Conservation (phyloP, 805 yeast species). For the Kuraishia cidri region DNA sequence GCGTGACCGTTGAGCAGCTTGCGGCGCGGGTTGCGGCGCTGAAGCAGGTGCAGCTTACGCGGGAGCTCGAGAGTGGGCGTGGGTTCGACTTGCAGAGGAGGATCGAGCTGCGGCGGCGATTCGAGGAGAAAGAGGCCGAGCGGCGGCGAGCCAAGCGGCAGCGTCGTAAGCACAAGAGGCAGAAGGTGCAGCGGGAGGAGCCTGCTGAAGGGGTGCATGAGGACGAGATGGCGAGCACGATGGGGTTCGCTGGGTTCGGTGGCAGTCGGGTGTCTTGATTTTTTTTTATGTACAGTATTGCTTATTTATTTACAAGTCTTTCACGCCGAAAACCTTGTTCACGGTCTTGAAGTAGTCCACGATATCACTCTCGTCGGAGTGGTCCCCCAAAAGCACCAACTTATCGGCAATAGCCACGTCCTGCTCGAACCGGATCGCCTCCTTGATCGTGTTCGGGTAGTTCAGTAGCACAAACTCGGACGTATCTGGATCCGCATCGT, state of each 20-base stretch:
- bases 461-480: slow-evolving; percentile 43
- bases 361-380: slow-evolving; percentile 27
- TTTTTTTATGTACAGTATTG: slow-evolving; percentile 2
- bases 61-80: slow-evolving; percentile 5
- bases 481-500: slow-evolving; percentile 19
- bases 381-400: slow-evolving; percentile 24
- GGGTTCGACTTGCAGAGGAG: slow-evolving; percentile 27
- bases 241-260: slow-evolving; percentile 54
- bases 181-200: slow-evolving; percentile 3
- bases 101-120: slow-evolving; percentile 25
- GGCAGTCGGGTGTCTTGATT: slow-evolving; percentile 13
- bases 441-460: slow-evolving; percentile 55
- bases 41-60: slow-evolving; percentile 18
- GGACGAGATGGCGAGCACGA: slow-evolving; percentile 23
- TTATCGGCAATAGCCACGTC: slow-evolving; percentile 45
- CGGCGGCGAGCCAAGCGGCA: slow-evolving; percentile 18
- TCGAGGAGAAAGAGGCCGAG: slow-evolving; percentile 25
- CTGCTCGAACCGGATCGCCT: slow-evolving; percentile 66
- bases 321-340: slow-evolving; percentile 29
- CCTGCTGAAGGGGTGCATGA: slow-evolving; percentile 6
- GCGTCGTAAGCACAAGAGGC: slow-evolving; percentile 12
- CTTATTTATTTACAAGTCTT: slow-evolving; percentile 8
- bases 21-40: slow-evolving; percentile 25
- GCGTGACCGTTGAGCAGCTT: slow-evolving; percentile 41
- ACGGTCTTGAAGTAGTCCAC: slow-evolving; percentile 62